Evolutionary conservation across 208 protist genomes (phyloP).

Genomic region (Wallacemonas rigidus): DNA sequence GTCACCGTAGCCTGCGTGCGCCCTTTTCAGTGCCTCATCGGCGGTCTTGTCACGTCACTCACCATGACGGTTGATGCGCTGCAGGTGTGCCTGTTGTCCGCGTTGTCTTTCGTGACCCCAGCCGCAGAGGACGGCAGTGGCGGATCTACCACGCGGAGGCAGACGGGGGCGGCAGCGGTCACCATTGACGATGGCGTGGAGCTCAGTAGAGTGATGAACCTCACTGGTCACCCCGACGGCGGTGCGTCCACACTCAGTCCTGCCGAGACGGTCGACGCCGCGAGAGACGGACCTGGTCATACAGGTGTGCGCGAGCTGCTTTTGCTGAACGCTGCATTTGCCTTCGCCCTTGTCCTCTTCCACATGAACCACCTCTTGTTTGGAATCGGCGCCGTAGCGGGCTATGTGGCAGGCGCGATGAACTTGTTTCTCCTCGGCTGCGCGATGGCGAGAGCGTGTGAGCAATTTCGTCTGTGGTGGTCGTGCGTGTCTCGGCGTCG

Average conservation of each 20-base stretch:
- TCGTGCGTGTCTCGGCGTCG: neutral
- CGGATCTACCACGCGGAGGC: no score
- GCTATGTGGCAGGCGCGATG: conserved; percentile 27
- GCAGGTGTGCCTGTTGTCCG: neutral
- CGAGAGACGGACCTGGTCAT: neutral
- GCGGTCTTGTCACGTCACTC: neutral
- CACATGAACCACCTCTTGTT: conserved; percentile 36
- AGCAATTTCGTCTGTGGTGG: neutral
- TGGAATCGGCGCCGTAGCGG: conserved; percentile 22
- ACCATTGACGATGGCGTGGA: no score
- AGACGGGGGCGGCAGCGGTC: no score
- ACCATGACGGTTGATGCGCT: conserved; percentile 4
- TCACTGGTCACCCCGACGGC: no score
- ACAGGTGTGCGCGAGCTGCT: conserved; percentile 22
- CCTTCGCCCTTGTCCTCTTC: conserved; percentile 29
- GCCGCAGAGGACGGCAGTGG: no score
- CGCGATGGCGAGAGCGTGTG: conserved; percentile 9
- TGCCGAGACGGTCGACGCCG: neutral
- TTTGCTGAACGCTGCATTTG: conserved; percentile 21
- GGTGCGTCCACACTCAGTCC: neutral
- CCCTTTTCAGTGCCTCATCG: neutral
- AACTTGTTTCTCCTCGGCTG: conserved; percentile 34
- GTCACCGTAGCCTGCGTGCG: neutral
- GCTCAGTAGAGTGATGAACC: no score
- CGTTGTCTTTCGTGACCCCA: neutral